Conservation (phyloP, 2,329 filamentous ascomycete genomes). For the Raffaelea albimanens region DNA sequence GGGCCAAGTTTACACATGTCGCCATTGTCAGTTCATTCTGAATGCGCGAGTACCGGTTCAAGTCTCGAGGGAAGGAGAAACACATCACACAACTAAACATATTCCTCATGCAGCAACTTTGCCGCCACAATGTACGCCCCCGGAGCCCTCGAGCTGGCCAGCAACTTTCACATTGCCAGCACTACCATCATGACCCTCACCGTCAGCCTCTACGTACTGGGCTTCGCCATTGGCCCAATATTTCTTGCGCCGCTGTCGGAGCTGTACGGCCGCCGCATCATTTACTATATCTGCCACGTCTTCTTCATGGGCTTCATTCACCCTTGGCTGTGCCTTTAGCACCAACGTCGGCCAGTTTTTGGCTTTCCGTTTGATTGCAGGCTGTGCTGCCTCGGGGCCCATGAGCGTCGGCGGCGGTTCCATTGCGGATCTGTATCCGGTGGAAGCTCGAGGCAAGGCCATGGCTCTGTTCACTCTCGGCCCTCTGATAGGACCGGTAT, state of each 20-base stretch:
- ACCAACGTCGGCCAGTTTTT: constrained; percentile 4
- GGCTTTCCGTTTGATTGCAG: constrained; percentile 5
- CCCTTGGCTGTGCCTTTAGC: constrained; percentile 1
- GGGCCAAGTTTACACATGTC: constrained; percentile 35
- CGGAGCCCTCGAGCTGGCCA: neutral
- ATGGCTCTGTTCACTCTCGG: constrained; percentile 37
- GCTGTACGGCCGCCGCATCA: constrained; percentile 14
- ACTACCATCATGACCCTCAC: constrained; percentile 1
- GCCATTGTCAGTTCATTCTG: constrained; percentile 35
- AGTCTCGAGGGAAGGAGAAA: too few species aligned
- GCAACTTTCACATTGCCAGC: neutral
- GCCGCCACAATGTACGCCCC: constrained; percentile 2
- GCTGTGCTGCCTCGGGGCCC: neutral
- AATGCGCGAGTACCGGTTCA: too few species aligned
- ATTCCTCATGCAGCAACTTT: too few species aligned
- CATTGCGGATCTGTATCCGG: constrained; percentile 52
- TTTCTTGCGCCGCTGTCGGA: constrained; percentile 6
- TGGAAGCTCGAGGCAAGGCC: constrained; percentile 43
- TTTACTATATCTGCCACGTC: constrained; percentile 1
- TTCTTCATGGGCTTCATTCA: neutral
- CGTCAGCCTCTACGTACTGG: constrained; percentile 4
- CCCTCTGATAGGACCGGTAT: constrained; percentile 31
- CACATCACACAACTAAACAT: too few species aligned
- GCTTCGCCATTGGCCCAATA: constrained; percentile 6
- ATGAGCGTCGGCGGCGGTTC: constrained; percentile 61